phyloP scores from a whole-genome alignment of 1,284 basidiomycete species.

The Chondrostereum purpureum region DNA sequence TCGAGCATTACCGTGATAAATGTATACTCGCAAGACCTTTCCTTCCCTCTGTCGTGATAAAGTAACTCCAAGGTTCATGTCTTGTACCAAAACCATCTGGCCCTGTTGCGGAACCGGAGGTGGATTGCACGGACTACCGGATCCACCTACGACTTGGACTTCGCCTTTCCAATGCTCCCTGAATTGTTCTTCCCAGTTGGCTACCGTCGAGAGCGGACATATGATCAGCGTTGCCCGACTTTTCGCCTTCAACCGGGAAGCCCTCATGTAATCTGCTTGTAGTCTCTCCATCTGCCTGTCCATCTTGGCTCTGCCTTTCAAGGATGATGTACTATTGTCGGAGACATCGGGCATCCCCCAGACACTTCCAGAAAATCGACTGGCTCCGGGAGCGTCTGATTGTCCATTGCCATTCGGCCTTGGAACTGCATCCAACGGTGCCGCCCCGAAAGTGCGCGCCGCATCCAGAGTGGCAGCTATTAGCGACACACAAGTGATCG shows the following conservation, averaged over 20 bases:
- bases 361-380: constrained; percentile 71
- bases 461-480: constrained; percentile 80
- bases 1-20: constrained; percentile 94
- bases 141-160: constrained; percentile 69
- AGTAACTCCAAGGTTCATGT: constrained; percentile 30
- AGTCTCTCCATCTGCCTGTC: constrained; percentile 59
- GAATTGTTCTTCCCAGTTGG: constrained; percentile 99
- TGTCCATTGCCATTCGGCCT: constrained; percentile 32
- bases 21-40: constrained; percentile 74
- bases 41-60: constrained; percentile 36
- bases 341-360: constrained; percentile 72
- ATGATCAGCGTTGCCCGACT: constrained; percentile 94
- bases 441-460: constrained; percentile 62
- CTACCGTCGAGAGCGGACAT: constrained; percentile 93
- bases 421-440: constrained; percentile 41
- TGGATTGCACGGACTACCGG: constrained; percentile 25
- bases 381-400: constrained; percentile 40
- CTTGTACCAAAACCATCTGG: constrained; percentile 19
- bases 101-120: constrained; percentile 17
- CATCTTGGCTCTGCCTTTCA: constrained; percentile 59
- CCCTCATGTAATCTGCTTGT: constrained; percentile 62
- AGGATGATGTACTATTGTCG: constrained; percentile 24
- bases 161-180: constrained; percentile 90
- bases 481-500: constrained; percentile 88
- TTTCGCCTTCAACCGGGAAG: constrained; percentile 68